Evolutionary conservation across 495 filamentous ascomycete species (phyloP).

Genomic region (Cetradonia linearis): DNA sequence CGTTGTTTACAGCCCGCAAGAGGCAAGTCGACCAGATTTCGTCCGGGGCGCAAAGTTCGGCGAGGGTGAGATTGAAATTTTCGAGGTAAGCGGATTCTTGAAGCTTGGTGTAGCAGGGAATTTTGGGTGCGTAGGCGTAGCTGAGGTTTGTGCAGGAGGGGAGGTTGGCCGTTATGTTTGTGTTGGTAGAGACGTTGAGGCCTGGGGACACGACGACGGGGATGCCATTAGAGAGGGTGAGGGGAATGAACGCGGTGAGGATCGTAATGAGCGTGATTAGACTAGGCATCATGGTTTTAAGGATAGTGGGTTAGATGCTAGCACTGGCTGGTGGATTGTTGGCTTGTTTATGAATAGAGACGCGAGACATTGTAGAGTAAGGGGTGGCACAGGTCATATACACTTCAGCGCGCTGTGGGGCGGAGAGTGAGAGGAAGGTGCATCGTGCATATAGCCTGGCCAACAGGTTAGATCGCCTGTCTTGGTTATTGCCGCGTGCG

Average conservation of each 20-base stretch:
- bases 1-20: conserved; percentile 7
- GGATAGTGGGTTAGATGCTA: neutral
- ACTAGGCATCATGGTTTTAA: neutral
- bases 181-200: conserved; percentile 33
- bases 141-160: conserved; percentile 37
- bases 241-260: conserved; percentile 39
- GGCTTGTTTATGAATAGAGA: neutral
- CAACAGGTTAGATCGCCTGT: neutral
- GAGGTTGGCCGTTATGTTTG: conserved; percentile 9
- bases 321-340: neutral
- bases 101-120: conserved; percentile 17
- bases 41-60: conserved; percentile 16
- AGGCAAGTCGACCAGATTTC: conserved; percentile 19
- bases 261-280: conserved; percentile 29
- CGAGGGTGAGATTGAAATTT: conserved; percentile 14
- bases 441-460: neutral
- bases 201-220: conserved; percentile 29
- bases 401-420: neutral
- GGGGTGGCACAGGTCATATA: neutral
- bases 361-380: neutral
- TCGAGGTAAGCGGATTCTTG: conserved; percentile 18
- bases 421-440: neutral
- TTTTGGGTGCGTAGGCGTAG: conserved; percentile 10
- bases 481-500: conserved; percentile 11
- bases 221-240: conserved; percentile 27